Percentiles rank a stretch among this genome's conserved stretches.
Evolutionary conservation across 2,329 filamentous ascomycete species (phyloP).

Genomic region (Penicillium palitans): DNA sequence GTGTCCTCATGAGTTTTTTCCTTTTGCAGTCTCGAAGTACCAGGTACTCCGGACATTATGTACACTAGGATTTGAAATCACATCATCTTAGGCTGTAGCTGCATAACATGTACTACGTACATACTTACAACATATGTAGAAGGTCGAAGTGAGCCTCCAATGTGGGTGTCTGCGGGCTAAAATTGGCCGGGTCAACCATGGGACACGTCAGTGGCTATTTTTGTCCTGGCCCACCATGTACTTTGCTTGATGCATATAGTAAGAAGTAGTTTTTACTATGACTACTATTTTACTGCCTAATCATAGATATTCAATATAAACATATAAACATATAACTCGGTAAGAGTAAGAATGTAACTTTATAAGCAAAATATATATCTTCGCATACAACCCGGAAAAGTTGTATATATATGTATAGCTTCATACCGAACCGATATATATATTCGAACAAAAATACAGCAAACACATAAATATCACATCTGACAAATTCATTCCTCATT

Average conservation of each 20-base stretch:
- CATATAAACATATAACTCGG: not conserved
- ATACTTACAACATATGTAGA: not conserved
- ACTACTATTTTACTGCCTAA: not conserved
- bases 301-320: not conserved
- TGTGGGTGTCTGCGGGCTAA: conserved; percentile 16
- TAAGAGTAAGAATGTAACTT: not conserved
- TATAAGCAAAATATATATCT: not conserved
- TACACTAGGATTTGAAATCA: not conserved
- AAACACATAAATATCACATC: too few species aligned
- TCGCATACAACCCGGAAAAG: not conserved
- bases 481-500: not conserved
- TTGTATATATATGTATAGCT: not conserved
- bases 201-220: conserved; percentile 23
- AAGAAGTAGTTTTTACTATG: not conserved
- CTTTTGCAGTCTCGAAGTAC: not conserved
- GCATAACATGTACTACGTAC: conserved; percentile 2
- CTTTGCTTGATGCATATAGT: not conserved
- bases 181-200: conserved; percentile 22
- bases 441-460: too few species aligned
- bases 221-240: conserved; percentile 6
- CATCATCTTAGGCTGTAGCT: not conserved
- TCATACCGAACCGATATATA: not conserved
- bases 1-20: not conserved
- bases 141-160: conserved; percentile 4
- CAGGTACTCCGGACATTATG: not conserved